Conservation (phyloP, 108 stramenopile genomes). For the Epithemia pelagica region DNA sequence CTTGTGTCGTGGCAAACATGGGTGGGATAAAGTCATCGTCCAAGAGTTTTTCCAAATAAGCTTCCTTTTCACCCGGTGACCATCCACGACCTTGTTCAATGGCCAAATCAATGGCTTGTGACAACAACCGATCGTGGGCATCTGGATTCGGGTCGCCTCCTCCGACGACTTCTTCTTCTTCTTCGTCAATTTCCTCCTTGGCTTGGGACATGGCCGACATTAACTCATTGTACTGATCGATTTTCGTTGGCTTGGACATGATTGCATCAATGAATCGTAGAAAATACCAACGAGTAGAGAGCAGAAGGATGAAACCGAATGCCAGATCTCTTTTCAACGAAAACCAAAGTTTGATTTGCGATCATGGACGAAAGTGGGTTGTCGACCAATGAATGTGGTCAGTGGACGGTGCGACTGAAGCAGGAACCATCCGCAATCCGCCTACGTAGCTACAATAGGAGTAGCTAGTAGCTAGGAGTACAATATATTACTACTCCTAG, state of each 20-base stretch:
- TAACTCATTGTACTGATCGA: slow-evolving; percentile 33
- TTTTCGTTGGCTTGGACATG: not conserved
- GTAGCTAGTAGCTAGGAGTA: too few species aligned
- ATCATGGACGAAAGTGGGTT: too few species aligned
- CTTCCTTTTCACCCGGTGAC: slow-evolving; percentile 77
- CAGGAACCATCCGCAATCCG: too few species aligned
- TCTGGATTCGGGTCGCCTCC: slow-evolving; percentile 25
- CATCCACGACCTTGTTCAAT: slow-evolving; percentile 82
- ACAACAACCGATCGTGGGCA: slow-evolving; percentile 59
- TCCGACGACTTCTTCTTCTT: slow-evolving; percentile 43
- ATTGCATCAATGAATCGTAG: too few species aligned
- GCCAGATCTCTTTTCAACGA: too few species aligned
- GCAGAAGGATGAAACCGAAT: too few species aligned
- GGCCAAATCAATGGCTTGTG: slow-evolving; percentile 80
- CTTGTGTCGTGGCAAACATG: slow-evolving; percentile 57
- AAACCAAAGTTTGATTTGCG: too few species aligned
- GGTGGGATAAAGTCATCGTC: slow-evolving; percentile 87
- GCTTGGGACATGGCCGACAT: slow-evolving; percentile 50
- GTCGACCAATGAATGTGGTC: too few species aligned
- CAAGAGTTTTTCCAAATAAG: slow-evolving; percentile 66
- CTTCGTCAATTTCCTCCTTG: slow-evolving; percentile 57
- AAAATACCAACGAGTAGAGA: too few species aligned
- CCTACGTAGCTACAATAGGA: too few species aligned
- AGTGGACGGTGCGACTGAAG: too few species aligned
- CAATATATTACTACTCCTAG: too few species aligned